Percentiles rank a stretch among this genome's conserved stretches.
Evolutionary conservation across 345 rosid genomes (phyloP).

Genomic region (Clausena lansium): DNA sequence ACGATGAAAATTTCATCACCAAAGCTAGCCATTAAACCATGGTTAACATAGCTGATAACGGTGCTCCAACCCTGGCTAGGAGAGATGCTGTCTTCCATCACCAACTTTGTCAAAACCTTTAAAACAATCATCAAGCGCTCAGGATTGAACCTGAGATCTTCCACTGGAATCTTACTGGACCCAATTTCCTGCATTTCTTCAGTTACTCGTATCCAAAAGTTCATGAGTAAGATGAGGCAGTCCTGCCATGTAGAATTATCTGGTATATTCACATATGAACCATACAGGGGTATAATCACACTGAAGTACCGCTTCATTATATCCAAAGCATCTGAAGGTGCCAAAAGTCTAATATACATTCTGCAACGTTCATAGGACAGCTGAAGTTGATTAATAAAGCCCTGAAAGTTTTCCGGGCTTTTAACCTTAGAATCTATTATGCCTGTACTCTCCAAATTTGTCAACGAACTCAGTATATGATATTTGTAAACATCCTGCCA

Average conservation of each 20-base stretch:
- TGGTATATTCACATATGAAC: constrained; percentile 46
- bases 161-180: constrained; percentile 30
- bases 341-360: constrained; percentile 57
- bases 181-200: constrained; percentile 73
- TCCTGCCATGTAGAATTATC: constrained; percentile 96
- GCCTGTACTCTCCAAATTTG: constrained; percentile 45
- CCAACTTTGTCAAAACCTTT: constrained; percentile 64
- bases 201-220: constrained; percentile 73
- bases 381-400: constrained; percentile 60
- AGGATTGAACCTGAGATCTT: constrained; percentile 43
- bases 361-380: constrained; percentile 53
- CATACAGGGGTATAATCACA: constrained; percentile 42
- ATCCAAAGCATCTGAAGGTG: constrained; percentile 60
- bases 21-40: constrained; percentile 51
- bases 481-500: constrained; percentile 77
- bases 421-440: constrained; percentile 38
- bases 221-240: constrained; percentile 68
- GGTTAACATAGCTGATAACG: constrained; percentile 44
- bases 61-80: constrained; percentile 92
- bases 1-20: constrained; percentile 46
- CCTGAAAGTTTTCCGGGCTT: constrained; percentile 71
- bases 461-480: constrained; percentile 50
- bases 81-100: constrained; percentile 82
- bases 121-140: constrained; percentile 58
- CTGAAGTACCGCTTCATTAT: constrained; percentile 59